Evolutionary conservation across 495 filamentous ascomycete species (phyloP).

Genomic region (Podospora australis): DNA sequence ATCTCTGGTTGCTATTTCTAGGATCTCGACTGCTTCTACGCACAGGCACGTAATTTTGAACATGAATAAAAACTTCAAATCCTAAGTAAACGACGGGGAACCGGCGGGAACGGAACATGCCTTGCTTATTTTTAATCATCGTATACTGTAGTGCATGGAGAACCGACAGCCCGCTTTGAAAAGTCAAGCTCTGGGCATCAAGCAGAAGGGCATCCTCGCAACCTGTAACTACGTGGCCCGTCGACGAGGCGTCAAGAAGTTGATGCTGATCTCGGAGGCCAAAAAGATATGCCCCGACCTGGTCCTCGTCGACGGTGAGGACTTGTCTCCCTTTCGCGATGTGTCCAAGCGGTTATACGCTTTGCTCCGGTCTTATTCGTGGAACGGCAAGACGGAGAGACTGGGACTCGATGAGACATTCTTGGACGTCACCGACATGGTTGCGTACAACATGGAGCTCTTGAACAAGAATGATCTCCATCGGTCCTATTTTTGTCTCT

Average conservation of each 20-base stretch:
- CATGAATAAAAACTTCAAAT: too few species aligned
- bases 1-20: conserved; percentile 19
- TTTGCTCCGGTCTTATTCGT: conserved; percentile 61
- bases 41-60: conserved; percentile 50
- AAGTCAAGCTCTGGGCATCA: conserved; percentile 56
- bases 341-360: conserved; percentile 73
- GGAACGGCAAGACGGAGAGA: conserved; percentile 68
- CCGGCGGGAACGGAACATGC: too few species aligned
- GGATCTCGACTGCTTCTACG: conserved; percentile 95
- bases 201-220: conserved; percentile 80
- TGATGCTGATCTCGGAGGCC: conserved; percentile 77
- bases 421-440: conserved; percentile 74
- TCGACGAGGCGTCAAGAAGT: conserved; percentile 66
- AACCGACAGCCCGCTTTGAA: conserved; percentile 68
- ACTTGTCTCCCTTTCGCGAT: conserved; percentile 78
- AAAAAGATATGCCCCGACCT: conserved; percentile 76
- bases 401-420: conserved; percentile 82
- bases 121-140: conserved; percentile 2
- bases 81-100: too few species aligned
- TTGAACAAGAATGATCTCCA: conserved; percentile 59
- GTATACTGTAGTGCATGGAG: conserved; percentile 49
- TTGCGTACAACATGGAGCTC: conserved; percentile 67
- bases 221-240: conserved; percentile 95
- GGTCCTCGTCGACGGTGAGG: conserved; percentile 78
- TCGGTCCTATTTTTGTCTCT: conserved; percentile 75